Conservation (phyloP, 2,329 filamentous ascomycete genomes). For the Calonectria ilicicola region DNA sequence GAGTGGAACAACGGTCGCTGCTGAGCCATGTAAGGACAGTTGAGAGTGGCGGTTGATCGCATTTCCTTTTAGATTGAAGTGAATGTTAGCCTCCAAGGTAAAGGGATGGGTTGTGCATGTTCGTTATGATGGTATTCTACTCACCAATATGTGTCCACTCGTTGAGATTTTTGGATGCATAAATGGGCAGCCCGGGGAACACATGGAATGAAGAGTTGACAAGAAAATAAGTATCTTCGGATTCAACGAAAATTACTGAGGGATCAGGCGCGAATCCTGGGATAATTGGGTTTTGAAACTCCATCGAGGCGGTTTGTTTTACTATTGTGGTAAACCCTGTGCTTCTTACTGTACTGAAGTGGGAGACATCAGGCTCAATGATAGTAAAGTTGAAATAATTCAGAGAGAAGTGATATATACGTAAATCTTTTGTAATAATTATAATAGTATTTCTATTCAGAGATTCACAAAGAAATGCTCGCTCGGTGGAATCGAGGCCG, state of each 20-base stretch:
- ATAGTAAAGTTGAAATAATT: too few relatives aligned
- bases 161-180: conserved; percentile 6
- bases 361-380: too few relatives aligned
- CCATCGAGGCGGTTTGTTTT: not conserved
- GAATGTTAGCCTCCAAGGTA: not conserved
- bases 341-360: too few relatives aligned
- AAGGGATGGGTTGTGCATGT: not conserved
- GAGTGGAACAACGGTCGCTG: not conserved
- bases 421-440: too few relatives aligned
- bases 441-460: not conserved
- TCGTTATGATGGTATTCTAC: too few relatives aligned
- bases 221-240: conserved; percentile 4
- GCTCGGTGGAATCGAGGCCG: not conserved
- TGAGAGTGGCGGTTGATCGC: conserved; percentile 8
- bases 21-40: not conserved
- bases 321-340: not conserved
- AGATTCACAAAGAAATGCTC: not conserved
- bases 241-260: not conserved
- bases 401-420: too few relatives aligned
- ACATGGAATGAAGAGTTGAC: conserved; percentile 24
- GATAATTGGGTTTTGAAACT: conserved; percentile 18
- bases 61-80: not conserved
- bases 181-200: conserved; percentile 22
- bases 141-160: conserved; percentile 21
- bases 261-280: conserved; percentile 27